Evolutionary conservation across 306 rosid species (phyloP).

Genomic region (Prunus mongolica): DNA sequence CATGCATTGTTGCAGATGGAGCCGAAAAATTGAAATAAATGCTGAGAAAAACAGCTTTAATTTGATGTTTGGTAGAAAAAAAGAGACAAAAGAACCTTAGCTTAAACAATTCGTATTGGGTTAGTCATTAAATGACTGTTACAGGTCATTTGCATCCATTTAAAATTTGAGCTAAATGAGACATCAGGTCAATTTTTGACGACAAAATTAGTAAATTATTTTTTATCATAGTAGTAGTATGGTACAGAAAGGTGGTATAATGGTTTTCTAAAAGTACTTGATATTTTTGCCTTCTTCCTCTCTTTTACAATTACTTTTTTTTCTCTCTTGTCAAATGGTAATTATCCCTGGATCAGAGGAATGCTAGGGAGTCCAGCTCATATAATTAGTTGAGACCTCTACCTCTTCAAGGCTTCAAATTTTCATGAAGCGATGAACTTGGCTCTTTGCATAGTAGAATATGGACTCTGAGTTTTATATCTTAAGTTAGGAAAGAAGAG

Average conservation of each 20-base stretch:
- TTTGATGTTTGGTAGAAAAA: too few species aligned
- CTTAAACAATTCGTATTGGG: neutral
- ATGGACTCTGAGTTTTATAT: neutral
- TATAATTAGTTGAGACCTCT: neutral
- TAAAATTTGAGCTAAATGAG: neutral
- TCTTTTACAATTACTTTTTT: neutral
- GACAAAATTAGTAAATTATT: neutral
- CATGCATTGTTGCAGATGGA: neutral
- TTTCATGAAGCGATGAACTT: neutral
- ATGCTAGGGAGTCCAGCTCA: neutral
- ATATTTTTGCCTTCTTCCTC: neutral
- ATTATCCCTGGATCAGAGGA: neutral
- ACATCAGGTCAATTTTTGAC: neutral
- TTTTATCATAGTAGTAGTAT: neutral
- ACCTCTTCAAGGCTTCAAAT: neutral
- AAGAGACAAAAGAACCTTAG: neutral
- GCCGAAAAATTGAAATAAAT: neutral
- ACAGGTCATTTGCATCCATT: neutral
- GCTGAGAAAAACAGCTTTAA: neutral
- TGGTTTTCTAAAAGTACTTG: neutral
- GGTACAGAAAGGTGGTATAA: neutral
- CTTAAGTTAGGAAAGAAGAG: accelerated
- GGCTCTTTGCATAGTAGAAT: neutral
- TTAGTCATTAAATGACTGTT: neutral
- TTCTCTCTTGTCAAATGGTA: neutral